These are phyloP conservation scores for Aurinia saxatilis DNA, from an alignment of 345 rosid species.

Conservation along the genomic window DNA sequence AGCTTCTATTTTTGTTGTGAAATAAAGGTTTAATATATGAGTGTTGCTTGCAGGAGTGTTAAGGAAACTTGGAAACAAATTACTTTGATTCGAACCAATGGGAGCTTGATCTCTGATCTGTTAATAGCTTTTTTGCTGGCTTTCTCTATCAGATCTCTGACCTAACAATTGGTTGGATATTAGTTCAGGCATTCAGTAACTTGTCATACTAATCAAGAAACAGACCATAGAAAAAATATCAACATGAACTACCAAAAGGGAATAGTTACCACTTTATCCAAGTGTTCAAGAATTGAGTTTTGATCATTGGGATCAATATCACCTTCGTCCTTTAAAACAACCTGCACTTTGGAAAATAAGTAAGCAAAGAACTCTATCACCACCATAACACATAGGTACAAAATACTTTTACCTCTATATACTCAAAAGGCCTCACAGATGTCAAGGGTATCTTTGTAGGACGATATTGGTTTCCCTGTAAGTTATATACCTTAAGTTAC, in stretches of 20 bases:
- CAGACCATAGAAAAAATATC: conserved; percentile 13
- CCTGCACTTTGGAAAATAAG: conserved; percentile 41
- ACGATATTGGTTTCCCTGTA: conserved; percentile 93
- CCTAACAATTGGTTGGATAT: conserved; percentile 41
- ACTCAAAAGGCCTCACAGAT: conserved; percentile 93
- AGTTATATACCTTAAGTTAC: conserved; percentile 6
- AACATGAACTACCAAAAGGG: conserved; percentile 14
- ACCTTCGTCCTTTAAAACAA: conserved; percentile 73
- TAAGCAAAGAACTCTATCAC: conserved; percentile 21
- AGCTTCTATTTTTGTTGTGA: conserved; percentile 2
- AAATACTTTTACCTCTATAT: conserved; percentile 56
- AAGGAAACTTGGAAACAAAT: conserved; percentile 10
- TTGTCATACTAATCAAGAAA: not conserved
- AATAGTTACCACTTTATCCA: conserved; percentile 77
- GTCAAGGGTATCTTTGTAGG: conserved; percentile 94
- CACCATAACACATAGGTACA: not conserved
- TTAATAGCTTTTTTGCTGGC: conserved; percentile 48
- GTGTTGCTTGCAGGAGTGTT: conserved; percentile 1
- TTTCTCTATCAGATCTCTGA: conserved; percentile 70
- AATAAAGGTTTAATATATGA: not conserved
- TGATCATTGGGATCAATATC: conserved; percentile 94
- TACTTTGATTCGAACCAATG: conserved; percentile 88
- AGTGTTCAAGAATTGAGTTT: conserved; percentile 81
- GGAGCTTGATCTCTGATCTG: conserved; percentile 70
- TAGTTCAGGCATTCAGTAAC: not conserved